Evolutionary conservation across 2,329 filamentous ascomycete genomes (phyloP), one percentile per base, ranked within the genome.

Genomic region (Cordyceps javanica): DNA sequence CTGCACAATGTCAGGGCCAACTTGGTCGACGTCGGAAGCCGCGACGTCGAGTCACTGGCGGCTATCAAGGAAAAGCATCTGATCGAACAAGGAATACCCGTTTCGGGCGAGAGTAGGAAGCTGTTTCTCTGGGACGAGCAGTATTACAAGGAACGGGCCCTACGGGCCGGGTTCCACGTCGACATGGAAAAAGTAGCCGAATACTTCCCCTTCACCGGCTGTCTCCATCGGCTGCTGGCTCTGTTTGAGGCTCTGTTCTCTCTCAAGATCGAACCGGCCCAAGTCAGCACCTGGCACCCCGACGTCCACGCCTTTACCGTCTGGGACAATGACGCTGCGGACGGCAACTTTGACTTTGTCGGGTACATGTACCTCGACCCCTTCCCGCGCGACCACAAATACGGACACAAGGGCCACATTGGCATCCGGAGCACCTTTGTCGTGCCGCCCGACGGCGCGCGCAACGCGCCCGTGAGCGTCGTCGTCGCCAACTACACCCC

Each of bases 391-490:
- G 82, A 82, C 62, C 86, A 87, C 67, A 91, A 91, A 70, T 91
- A 91, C 67, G 86, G 86, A n/a, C 88, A 91, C 63, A 87, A 87
- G 2, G 87, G 88, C 62, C 90, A 90, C 74, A 90, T 90, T 75
- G 88, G 85, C 69, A 50, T 50, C 23, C 46, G 71, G 86, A 87
- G 2, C 85, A 85, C 44, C 23, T 88, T 81, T 72, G 73, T 82
- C 52, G 74, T n/a, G n/a, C n/a, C 79, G 61, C 75, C 80, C 52
- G 81, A 88, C 61, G 87, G 86, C 60, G 83, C 81, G n/a, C 79
- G 87, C 49, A 78, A 32, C 30, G 30, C 30, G n/a, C n/a, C n/a
- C n/a, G n/a, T n/a, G n/a, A n/a, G n/a, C n/a, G n/a, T n/a, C n/a
- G n/a, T n/a, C n/a, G n/a, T n/a, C n/a, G n/a, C n/a, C n/a, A n/a